phyloP scores from a whole-genome alignment of 2,329 filamentous ascomycete genomes.

The Hirsutella thompsonii region DNA sequence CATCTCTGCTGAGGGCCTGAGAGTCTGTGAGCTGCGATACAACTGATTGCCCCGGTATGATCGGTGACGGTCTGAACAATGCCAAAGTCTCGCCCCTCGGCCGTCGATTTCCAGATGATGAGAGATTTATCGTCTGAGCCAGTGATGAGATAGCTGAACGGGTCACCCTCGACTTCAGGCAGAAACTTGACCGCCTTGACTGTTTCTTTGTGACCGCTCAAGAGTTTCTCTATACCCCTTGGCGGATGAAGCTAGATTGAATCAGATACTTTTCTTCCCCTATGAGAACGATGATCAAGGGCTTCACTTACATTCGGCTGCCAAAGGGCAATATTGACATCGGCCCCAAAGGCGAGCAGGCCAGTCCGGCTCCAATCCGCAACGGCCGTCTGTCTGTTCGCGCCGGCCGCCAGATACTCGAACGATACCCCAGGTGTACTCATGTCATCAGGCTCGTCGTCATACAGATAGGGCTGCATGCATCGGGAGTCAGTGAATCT shows the following conservation, averaged over 20 bases:
- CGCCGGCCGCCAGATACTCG: slow-evolving; percentile 61
- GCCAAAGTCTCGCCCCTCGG: slow-evolving; percentile 15
- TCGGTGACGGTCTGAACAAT: slow-evolving; percentile 41
- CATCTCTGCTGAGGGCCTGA: slow-evolving; percentile 16
- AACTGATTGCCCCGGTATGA: slow-evolving; percentile 68
- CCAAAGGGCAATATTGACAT: slow-evolving; percentile 85
- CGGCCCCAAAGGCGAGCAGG: slow-evolving; percentile 76
- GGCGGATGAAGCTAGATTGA: slow-evolving; percentile 19
- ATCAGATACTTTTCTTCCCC: not conserved
- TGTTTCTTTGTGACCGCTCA: slow-evolving; percentile 64
- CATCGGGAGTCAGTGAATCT: slow-evolving; percentile 17
- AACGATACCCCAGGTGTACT: slow-evolving; percentile 19
- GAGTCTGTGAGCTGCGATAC: slow-evolving; percentile 33
- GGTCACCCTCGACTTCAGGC: slow-evolving; percentile 30
- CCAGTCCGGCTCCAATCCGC: slow-evolving; percentile 76
- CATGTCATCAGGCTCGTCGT: slow-evolving; percentile 11
- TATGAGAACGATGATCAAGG: not conserved
- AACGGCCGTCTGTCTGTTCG: slow-evolving; percentile 78
- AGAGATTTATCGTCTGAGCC: slow-evolving; percentile 73
- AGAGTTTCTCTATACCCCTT: slow-evolving; percentile 50
- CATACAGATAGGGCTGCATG: not conserved
- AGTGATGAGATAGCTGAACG: slow-evolving; percentile 51
- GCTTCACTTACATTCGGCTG: slow-evolving; percentile 54
- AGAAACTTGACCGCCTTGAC: slow-evolving; percentile 81
- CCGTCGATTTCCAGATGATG: slow-evolving; percentile 49